Percentiles rank a stretch among this genome's conserved stretches.
Conservation (phyloP, 2,329 filamentous ascomycete genomes). For the Verruconis gallopava region DNA sequence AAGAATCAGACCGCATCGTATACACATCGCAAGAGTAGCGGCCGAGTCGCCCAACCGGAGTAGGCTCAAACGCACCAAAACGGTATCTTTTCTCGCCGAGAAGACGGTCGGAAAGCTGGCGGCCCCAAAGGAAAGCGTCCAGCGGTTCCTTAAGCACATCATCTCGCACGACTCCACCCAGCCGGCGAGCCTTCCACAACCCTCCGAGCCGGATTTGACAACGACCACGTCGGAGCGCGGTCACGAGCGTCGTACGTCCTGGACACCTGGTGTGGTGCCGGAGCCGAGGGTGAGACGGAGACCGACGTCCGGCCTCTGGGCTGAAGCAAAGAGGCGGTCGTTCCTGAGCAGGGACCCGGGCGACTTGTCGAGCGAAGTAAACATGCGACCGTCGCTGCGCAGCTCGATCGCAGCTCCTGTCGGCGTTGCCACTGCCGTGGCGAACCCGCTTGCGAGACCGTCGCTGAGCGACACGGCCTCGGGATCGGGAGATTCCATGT, state of each 20-base stretch:
- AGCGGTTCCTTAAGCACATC: constrained; percentile 36
- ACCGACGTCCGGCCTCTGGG: constrained; percentile 5
- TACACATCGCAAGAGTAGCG: constrained; percentile 40
- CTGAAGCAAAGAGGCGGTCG: constrained; percentile 3
- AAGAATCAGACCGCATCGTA: constrained; percentile 41
- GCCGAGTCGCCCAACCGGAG: not conserved
- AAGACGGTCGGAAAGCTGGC: constrained; percentile 36
- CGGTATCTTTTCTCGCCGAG: constrained; percentile 18
- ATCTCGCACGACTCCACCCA: not conserved
- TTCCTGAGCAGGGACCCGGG: constrained; percentile 7
- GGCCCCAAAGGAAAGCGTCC: constrained; percentile 35
- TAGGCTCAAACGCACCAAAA: constrained; percentile 18
- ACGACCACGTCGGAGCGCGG: not conserved
- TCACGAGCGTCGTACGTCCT: not conserved
- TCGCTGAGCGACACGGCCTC: constrained; percentile 19
- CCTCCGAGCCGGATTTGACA: not conserved
- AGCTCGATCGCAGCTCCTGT: constrained; percentile 27
- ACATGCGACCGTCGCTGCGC: constrained; percentile 28
- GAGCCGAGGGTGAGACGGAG: constrained; percentile 1
- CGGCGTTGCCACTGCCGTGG: constrained; percentile 14
- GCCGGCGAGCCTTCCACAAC: not conserved
- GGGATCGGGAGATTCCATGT: constrained; percentile 3
- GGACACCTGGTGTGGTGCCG: constrained; percentile 4
- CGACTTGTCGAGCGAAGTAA: constrained; percentile 14
- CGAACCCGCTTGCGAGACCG: constrained; percentile 21